Evolutionary conservation across 306 rosid genomes (phyloP).

Genomic region (Bauhinia variegata): DNA sequence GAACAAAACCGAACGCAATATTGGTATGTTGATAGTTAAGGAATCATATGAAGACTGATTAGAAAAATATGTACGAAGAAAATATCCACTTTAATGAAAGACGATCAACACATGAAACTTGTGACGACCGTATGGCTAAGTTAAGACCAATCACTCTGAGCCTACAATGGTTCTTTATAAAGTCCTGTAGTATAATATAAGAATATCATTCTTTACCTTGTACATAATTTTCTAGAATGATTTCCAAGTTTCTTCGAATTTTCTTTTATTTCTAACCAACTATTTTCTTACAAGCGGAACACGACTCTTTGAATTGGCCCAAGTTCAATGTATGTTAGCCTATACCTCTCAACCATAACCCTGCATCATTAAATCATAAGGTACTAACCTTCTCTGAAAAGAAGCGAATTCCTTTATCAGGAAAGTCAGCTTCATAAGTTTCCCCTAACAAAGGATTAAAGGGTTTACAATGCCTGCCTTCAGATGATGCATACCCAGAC

Average conservation of each 20-base stretch:
- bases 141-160: no score
- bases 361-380: constrained; percentile 25
- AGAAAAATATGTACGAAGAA: background rate
- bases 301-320: no score
- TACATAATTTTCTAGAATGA: no score
- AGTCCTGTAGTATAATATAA: no score
- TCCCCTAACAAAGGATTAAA: constrained; percentile 97
- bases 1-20: constrained; percentile 27
- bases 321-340: constrained; percentile 1
- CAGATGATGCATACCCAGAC: constrained; percentile 96
- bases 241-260: no score
- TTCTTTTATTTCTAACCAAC: no score
- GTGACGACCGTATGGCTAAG: no score
- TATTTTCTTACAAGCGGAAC: no score
- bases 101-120: background rate
- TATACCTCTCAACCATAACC: constrained; percentile 5
- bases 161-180: no score
- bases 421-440: constrained; percentile 96
- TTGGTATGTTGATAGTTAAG: no score
- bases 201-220: no score
- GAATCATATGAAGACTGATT: background rate
- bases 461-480: constrained; percentile 96
- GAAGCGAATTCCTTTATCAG: constrained; percentile 91
- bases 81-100: background rate
- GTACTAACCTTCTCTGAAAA: constrained; percentile 92